Conservation (phyloP, 805 yeast genomes). For the Saccharomycopsis sp. region DNA sequence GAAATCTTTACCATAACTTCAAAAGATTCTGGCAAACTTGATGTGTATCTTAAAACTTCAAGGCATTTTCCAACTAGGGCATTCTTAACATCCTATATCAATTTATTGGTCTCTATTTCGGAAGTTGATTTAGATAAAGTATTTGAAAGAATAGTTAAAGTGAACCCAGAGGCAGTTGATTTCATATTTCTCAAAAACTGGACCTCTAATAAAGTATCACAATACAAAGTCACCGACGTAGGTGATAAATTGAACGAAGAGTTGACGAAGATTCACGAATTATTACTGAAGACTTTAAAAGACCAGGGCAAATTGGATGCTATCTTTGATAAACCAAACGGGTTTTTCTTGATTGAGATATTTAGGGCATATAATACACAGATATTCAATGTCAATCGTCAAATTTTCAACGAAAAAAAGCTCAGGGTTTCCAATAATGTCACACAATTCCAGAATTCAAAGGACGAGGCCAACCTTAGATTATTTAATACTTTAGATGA, state of each 20-base stretch:
- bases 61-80: constrained; percentile 3
- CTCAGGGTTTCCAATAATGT: neutral
- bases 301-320: no score
- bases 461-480: neutral
- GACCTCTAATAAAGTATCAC: neutral
- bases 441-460: neutral
- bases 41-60: no score
- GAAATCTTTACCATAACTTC: no score
- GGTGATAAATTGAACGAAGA: constrained; percentile 4
- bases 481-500: neutral
- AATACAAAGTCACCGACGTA: neutral
- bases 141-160: constrained; percentile 3
- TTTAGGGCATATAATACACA: constrained; percentile 1
- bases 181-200: constrained; percentile 8
- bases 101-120: constrained; percentile 1
- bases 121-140: neutral
- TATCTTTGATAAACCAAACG: no score
- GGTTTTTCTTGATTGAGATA: neutral
- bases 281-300: neutral
- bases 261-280: neutral
- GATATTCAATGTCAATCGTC: constrained; percentile 1
- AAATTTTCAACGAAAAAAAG: constrained; percentile 3
- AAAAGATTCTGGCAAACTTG: no score
- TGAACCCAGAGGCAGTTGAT: constrained; percentile 9
- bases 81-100: constrained; percentile 5